Base-by-base conservation (phyloP, 208 protist genomes). In the Crithidia fasciculata region DNA sequence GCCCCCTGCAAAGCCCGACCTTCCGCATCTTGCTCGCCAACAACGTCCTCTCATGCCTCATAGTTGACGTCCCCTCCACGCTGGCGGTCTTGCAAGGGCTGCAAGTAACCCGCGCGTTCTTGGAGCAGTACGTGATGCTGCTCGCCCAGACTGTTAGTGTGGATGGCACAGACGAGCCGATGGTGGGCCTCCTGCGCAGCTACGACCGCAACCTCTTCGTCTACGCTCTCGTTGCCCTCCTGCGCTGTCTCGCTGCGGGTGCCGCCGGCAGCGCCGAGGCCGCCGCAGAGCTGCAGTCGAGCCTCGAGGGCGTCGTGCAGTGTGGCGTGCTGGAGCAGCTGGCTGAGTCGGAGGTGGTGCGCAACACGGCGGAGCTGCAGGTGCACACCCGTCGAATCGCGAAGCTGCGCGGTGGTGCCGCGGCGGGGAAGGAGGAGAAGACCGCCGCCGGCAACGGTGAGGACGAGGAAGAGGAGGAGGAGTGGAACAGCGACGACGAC, bases 171-270 rank as follows among this genome's bases (percentile, higher is more conserved):
- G 74, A 66, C 10, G 74, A 76, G 37, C 39, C 45, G 0, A 49
- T 89, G 65, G 50, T 81, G 37, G 58, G 55, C 15, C 66, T 82
- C 28, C 40, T 93, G 59, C 89, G 92, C 45, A 72, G 81, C 18
- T 96, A 94, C 69, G 92, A 96, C 69, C 79, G 87, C 41, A 78
- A 49, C 36, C 72, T 96, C 10, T 88, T 95, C 65, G 70, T 91
- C 40, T 72, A 88, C 54, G 80, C 88, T 40, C 19, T 96, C 15
- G 71, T 77, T 3, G 41, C 57, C 9, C 66, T 80, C 8, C 56
- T 87, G 49, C 69, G 66, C 18, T 62, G 49, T 18, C 52, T 79
- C 37, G 61, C 72, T 45, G 61, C 57, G 3, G 67, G 71, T 28
- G 55, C 56, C 9, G 44, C 57, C 40, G 71, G 4, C 55, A 56